Base-by-base conservation (phyloP, 176 grass and related monocot genomes). In the Panicum miliaceum region DNA sequence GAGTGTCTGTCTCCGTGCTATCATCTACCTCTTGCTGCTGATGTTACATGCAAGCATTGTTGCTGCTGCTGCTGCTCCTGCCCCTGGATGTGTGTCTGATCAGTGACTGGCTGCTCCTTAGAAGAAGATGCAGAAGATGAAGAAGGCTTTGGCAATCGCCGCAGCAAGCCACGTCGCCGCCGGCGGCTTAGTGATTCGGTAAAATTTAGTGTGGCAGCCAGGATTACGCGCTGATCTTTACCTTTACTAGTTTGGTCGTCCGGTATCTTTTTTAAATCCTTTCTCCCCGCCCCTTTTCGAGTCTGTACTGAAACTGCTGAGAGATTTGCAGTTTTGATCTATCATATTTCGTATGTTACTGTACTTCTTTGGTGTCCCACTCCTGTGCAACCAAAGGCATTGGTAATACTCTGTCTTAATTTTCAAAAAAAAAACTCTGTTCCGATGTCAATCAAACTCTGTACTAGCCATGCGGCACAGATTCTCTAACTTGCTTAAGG, bases 311-410 rank as follows among this genome's bases (percentile, higher is more conserved):
- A 50, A 82, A 84, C 87, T 67, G 87, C 81, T 0, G 64, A 56
- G 76, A 77, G 69, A 81, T 84, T 37, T 81, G 78, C 64, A 38
- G 88, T 90, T 90, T 90, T 86, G 7, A 50, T 86, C 66, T 68
- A 82, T 86, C 70, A 14, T 42, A 59, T 34, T 51, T 73, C 45
- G 7, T 32, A 81, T 81, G 32, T 81, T 68, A 26, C 26, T 25
- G 13, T 78, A 57, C 64, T 71, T 29, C 80, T 81, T 75, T 61
- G 66, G 63, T 36, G 11, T 5, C 62, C 40, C 7, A 42, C 56
- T n/a, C 38, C 40, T 12, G 29, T 70, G 71, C 62, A 41, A 42
- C 65, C 67, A 75, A 43, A 15, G 67, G 20, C 72, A 27, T 79
- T 27, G 58, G 65, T 71, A 78, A 71, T 71, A 83, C 59, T 13